Base-by-base conservation (phyloP, 257 asterid genomes). In the Nemophila menziesii region DNA sequence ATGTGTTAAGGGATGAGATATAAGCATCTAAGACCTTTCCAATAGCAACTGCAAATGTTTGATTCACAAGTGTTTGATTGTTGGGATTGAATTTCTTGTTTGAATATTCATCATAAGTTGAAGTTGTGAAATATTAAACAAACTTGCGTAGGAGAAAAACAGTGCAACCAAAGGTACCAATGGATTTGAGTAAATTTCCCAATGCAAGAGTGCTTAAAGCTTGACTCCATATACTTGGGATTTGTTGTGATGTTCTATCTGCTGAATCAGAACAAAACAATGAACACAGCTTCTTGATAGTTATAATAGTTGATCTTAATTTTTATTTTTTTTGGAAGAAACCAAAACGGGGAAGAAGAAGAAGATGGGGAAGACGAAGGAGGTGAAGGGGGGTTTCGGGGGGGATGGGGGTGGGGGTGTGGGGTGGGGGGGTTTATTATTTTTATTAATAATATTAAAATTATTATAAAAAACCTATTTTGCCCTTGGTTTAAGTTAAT, bases 41-140 rank as follows among this genome's bases (percentile, higher is more conserved):
- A 61, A 85, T 81, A 54, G 94, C 74, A 65, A 85, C 72, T 20
- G 96, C 92, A 74, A 90, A 90, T 52, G 99, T 86, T 65, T 81
- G 98, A 69, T 85, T 85, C 55, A 73, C 69, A 77, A 81, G 78
- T 49, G 92, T 67, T 43, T 45, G 59, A 36, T 66, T 62, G 43
- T 13, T 39, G 34, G 40, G 21, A 8, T 61, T 63, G 37, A 24
- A 43, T 22, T 57, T 61, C 71, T 19, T 44, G 51, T 37, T 56
- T 71, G 48, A 43, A 39, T 26, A 53, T 38, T 64, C 79, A 57
- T 54, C 59, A 22, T 61, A 54, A 58, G 54, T 73, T 22, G 72
- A 65, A 61, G 39, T 59, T 39, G 71, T 55, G 52, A 90, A 90
- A 65, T 74, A 71, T 55, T 49, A 41, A 52, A 79, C 75, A 63